phyloP scores from a whole-genome alignment of 1,284 basidiomycete species.

The Kalmanozyma brasiliensis region DNA sequence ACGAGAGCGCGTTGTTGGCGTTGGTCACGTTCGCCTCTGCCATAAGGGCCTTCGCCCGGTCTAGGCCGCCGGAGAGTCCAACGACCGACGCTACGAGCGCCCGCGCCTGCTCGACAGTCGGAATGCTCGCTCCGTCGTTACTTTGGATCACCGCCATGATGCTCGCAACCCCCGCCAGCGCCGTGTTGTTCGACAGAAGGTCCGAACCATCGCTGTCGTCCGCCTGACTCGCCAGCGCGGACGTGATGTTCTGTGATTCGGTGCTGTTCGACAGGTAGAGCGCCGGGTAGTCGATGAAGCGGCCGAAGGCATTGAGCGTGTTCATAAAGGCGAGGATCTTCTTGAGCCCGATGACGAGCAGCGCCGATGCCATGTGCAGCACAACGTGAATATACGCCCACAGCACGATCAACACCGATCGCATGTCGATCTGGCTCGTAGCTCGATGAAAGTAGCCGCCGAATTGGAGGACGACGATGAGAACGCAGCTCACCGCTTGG shows the following conservation, averaged over 20 bases:
- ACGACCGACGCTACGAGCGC: slow-evolving; percentile 23
- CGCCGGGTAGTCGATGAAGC: slow-evolving; percentile 11
- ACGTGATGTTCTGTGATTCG: slow-evolving; percentile 12
- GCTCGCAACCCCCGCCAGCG: slow-evolving; percentile 16
- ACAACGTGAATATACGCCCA: slow-evolving; percentile 45
- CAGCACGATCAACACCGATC: slow-evolving; percentile 22
- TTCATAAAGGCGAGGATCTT: slow-evolving; percentile 45
- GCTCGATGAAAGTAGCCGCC: slow-evolving; percentile 44
- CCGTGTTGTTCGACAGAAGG: slow-evolving; percentile 18
- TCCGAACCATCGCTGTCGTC: slow-evolving; percentile 6
- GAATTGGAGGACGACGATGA: slow-evolving; percentile 45
- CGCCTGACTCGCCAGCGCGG: slow-evolving; percentile 1
- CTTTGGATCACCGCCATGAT: slow-evolving; percentile 38
- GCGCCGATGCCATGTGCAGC: slow-evolving; percentile 42
- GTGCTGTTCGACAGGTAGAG: slow-evolving; percentile 26
- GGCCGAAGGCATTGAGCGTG: slow-evolving; percentile 26
- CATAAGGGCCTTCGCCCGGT: slow-evolving; percentile 5
- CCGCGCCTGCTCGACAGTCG: slow-evolving; percentile 18
- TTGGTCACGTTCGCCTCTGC: slow-evolving; percentile 10
- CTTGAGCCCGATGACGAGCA: slow-evolving; percentile 42
- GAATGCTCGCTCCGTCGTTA: slow-evolving; percentile 37
- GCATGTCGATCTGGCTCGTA: slow-evolving; percentile 21
- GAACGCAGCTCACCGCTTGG: slow-evolving; percentile 27
- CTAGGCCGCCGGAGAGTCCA: slow-evolving; percentile 19
- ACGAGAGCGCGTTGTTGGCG: slow-evolving; percentile 14